Conservation (phyloP, 768 basidiomycete genomes). For the Tylopilus sp. region DNA sequence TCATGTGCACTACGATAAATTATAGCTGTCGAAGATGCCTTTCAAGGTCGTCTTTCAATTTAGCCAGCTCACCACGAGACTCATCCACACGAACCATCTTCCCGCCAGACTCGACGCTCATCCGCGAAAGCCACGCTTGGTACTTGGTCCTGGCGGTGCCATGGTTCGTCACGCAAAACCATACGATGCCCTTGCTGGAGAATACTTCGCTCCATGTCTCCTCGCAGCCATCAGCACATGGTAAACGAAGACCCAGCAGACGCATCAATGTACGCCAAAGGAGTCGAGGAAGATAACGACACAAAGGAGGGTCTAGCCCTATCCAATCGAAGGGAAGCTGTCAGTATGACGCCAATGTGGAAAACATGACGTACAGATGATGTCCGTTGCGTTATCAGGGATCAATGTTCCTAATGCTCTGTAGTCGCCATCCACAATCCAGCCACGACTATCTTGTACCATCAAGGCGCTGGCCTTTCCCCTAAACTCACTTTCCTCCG, state of each 20-base stretch:
- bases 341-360: background rate
- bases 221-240: conserved; percentile 49
- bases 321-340: background rate
- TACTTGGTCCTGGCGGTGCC: conserved; percentile 15
- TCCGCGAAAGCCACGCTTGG: conserved; percentile 15
- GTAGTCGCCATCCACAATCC: conserved; percentile 56
- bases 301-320: conserved; percentile 70
- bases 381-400: conserved; percentile 42
- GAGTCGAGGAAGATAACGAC: conserved; percentile 59
- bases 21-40: no score
- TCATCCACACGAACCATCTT: conserved; percentile 52
- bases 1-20: no score
- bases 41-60: background rate
- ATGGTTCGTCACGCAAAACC: conserved; percentile 48
- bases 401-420: conserved; percentile 22
- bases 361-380: conserved; percentile 42
- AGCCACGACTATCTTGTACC: conserved; percentile 36
- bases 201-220: conserved; percentile 42
- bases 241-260: conserved; percentile 30
- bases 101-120: conserved; percentile 28
- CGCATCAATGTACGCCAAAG: conserved; percentile 51
- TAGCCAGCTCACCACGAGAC: conserved; percentile 41
- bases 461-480: conserved; percentile 20
- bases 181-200: conserved; percentile 47
- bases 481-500: conserved; percentile 22